A percentile compares a stretch with the other conserved stretches of the same genome.
These are phyloP conservation scores for Ananas comosus DNA, from an alignment of 176 grass and related monocot genomes.

Conservation along the genomic window DNA sequence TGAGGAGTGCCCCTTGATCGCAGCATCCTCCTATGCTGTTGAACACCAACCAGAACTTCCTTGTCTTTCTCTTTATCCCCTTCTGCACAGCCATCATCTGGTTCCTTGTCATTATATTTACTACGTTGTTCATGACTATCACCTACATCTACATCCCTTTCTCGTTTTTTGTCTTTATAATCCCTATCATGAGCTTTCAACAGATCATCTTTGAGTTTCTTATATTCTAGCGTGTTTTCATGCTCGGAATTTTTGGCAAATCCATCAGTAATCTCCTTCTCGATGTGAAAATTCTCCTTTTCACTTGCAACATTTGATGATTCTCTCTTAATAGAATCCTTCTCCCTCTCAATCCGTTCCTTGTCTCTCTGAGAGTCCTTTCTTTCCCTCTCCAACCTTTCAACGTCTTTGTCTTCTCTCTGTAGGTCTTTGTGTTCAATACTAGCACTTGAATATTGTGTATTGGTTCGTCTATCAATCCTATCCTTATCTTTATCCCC, in stretches of 20 bases:
- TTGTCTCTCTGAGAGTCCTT: slow-evolving; percentile 49
- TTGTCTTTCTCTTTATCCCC: slow-evolving; percentile 82
- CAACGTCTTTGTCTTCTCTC: slow-evolving; percentile 64
- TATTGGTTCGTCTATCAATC: slow-evolving; percentile 39
- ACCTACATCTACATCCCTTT: slow-evolving; percentile 50
- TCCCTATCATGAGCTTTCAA: slow-evolving; percentile 52
- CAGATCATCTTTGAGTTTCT: slow-evolving; percentile 40
- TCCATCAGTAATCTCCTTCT: slow-evolving; percentile 45
- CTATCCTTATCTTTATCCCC: slow-evolving; percentile 47
- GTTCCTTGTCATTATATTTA: slow-evolving; percentile 67
- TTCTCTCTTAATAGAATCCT: slow-evolving; percentile 50
- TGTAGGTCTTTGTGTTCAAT: slow-evolving; percentile 49
- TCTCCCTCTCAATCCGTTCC: slow-evolving; percentile 57
- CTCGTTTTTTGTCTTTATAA: slow-evolving; percentile 50
- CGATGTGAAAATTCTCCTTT: slow-evolving; percentile 37
- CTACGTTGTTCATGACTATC: slow-evolving; percentile 44
- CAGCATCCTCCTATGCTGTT: slow-evolving; percentile 43
- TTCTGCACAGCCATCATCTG: slow-evolving; percentile 47
- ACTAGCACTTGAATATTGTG: slow-evolving; percentile 29
- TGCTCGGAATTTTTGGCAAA: slow-evolving; percentile 40
- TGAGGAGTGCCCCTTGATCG: slow-evolving; percentile 52
- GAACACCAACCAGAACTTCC: slow-evolving; percentile 52
- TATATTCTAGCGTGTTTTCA: slow-evolving; percentile 45
- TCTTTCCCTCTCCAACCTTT: slow-evolving; percentile 61
- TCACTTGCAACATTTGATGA: slow-evolving; percentile 26